Evolutionary conservation across 2,329 filamentous ascomycete species (phyloP).

Genomic region (Ilyonectria destructans): DNA sequence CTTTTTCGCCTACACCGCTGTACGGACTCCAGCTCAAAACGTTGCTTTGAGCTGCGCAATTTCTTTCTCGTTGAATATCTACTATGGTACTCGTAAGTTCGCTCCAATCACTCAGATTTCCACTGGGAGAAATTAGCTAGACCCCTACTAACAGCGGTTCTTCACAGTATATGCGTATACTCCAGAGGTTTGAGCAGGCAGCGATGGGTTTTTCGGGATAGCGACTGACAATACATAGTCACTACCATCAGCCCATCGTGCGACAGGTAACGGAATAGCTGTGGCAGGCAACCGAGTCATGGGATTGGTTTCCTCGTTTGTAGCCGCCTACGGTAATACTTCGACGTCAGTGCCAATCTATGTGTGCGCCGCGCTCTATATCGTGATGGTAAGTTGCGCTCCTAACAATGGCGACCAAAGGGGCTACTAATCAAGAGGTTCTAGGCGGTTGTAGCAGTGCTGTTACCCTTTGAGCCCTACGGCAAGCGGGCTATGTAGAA

Average conservation of each 20-base stretch:
- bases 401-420: too few species aligned
- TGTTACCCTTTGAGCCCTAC: too few species aligned
- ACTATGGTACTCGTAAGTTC: conserved; percentile 80
- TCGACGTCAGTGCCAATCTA: conserved; percentile 76
- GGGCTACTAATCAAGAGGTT: too few species aligned
- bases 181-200: conserved; percentile 72
- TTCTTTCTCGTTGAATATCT: conserved; percentile 81
- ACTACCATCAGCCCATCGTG: conserved; percentile 79
- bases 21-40: conserved; percentile 74
- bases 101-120: too few species aligned
- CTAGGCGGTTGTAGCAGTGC: too few species aligned
- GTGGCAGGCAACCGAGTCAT: conserved; percentile 81
- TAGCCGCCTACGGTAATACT: conserved; percentile 75
- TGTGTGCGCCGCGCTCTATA: conserved; percentile 78
- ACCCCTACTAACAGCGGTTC: too few species aligned
- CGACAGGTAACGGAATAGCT: conserved; percentile 82
- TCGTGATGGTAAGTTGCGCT: too few species aligned
- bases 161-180: conserved; percentile 79
- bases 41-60: conserved; percentile 79
- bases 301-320: conserved; percentile 81
- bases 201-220: too few species aligned
- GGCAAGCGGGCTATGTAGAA: too few species aligned
- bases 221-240: too few species aligned
- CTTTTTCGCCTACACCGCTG: conserved; percentile 83
- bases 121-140: too few species aligned